Evolutionary conservation across 2,329 filamentous ascomycete genomes (phyloP).

Genomic region (Aureobasidium sp.): DNA sequence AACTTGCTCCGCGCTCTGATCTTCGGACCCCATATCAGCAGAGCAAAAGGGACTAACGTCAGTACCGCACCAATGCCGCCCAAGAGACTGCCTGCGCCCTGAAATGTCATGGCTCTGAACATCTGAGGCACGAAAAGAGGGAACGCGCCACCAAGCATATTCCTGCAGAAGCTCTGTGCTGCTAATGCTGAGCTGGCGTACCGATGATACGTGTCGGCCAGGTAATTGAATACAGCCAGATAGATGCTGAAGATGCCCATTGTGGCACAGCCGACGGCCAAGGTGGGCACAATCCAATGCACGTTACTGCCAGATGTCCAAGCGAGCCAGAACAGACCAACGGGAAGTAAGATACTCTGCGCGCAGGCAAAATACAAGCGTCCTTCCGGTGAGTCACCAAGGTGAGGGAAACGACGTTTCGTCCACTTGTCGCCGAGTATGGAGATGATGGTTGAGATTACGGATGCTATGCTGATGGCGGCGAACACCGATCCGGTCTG

Average conservation of each 20-base stretch:
- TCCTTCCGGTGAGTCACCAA: slow-evolving; percentile 57
- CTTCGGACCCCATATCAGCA: slow-evolving; percentile 68
- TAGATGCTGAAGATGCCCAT: slow-evolving; percentile 85
- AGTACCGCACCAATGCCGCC: slow-evolving; percentile 62
- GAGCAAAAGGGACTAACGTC: slow-evolving; percentile 78
- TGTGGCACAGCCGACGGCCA: slow-evolving; percentile 67
- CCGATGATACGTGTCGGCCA: slow-evolving; percentile 78
- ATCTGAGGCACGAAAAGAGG: slow-evolving; percentile 68
- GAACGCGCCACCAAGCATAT: slow-evolving; percentile 73
- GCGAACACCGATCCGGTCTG: slow-evolving; percentile 67
- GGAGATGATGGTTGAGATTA: slow-evolving; percentile 60
- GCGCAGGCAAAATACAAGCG: slow-evolving; percentile 79
- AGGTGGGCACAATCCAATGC: slow-evolving; percentile 65
- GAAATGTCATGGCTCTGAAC: slow-evolving; percentile 65
- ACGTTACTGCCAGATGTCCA: slow-evolving; percentile 57
- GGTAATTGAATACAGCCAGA: slow-evolving; percentile 84
- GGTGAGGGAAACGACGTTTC: slow-evolving; percentile 26
- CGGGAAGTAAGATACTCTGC: slow-evolving; percentile 65
- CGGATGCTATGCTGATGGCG: slow-evolving; percentile 60
- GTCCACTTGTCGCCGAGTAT: slow-evolving; percentile 36
- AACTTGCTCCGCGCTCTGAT: slow-evolving; percentile 74
- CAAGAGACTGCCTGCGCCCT: slow-evolving; percentile 64
- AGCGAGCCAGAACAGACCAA: slow-evolving; percentile 75
- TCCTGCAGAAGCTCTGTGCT: slow-evolving; percentile 79
- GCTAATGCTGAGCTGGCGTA: slow-evolving; percentile 83